phyloP scores from a whole-genome alignment of 768 basidiomycete genomes.

The Mycena rebaudengoi region DNA sequence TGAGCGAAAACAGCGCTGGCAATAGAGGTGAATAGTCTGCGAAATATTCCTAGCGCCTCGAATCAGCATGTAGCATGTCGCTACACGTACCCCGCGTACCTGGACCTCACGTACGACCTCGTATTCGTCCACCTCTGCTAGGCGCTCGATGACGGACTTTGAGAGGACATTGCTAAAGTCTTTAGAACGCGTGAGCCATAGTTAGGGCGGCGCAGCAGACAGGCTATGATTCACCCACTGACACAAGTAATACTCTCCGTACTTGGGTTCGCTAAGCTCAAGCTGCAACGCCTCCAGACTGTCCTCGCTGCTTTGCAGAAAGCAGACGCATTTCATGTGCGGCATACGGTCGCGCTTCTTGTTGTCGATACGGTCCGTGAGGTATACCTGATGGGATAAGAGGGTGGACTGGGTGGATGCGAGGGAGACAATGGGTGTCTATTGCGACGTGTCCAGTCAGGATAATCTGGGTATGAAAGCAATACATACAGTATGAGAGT shows the following conservation, averaged over 20 bases:
- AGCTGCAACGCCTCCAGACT: constrained; percentile 84
- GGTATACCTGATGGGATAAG: constrained; percentile 94
- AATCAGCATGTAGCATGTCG: not conserved
- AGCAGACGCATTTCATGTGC: constrained; percentile 97
- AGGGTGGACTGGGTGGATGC: constrained; percentile 94
- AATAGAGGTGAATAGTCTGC: constrained; percentile 93
- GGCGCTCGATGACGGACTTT: constrained; percentile 89
- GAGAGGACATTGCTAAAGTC: constrained; percentile 96
- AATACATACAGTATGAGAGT: constrained; percentile 85
- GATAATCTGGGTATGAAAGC: not conserved
- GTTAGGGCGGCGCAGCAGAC: constrained; percentile 26
- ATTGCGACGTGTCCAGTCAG: constrained; percentile 12
- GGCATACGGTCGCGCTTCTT: constrained; percentile 89
- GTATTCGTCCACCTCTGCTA: constrained; percentile 94
- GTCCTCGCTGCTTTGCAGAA: constrained; percentile 83
- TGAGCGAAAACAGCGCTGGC: constrained; percentile 88
- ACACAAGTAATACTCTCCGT: constrained; percentile 99
- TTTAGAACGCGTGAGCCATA: constrained; percentile 42
- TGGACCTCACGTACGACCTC: constrained; percentile 98
- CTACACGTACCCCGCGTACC: constrained; percentile 52
- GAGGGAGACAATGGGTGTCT: constrained; percentile 96
- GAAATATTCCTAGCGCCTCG: constrained; percentile 84
- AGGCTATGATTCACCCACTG: constrained; percentile 77
- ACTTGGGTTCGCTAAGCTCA: constrained; percentile 90
- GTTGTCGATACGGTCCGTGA: constrained; percentile 98